Percentiles rank a stretch among this genome's conserved stretches.
phyloP scores from a whole-genome alignment of 768 basidiomycete genomes.

The Collybia nuda region DNA sequence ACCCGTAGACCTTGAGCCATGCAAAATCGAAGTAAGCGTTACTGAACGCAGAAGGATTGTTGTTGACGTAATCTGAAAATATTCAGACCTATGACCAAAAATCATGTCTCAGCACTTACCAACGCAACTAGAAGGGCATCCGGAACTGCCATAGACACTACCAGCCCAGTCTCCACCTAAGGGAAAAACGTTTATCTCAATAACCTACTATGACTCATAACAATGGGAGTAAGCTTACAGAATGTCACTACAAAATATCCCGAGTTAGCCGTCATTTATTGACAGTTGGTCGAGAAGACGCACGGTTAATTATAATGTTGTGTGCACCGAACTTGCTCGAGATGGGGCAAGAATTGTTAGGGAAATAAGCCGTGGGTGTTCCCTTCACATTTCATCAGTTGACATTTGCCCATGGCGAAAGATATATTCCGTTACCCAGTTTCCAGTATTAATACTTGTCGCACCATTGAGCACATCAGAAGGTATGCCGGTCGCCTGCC shows the following conservation, averaged over 20 bases:
- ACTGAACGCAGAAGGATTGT: conserved; percentile 63
- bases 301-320: conserved; percentile 65
- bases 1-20: conserved; percentile 45
- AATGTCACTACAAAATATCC: conserved; percentile 44
- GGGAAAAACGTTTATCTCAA: neutral
- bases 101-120: conserved; percentile 32
- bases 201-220: neutral
- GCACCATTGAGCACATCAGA: conserved; percentile 43
- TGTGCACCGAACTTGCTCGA: conserved; percentile 50
- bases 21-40: conserved; percentile 75
- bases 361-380: conserved; percentile 60
- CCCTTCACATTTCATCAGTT: conserved; percentile 35
- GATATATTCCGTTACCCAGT: conserved; percentile 42
- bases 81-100: neutral
- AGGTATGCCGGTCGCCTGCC: conserved; percentile 41
- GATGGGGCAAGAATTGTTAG: conserved; percentile 58
- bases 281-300: conserved; percentile 11
- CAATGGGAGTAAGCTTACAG: conserved; percentile 37
- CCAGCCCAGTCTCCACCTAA: conserved; percentile 64
- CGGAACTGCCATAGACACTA: conserved; percentile 39
- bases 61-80: conserved; percentile 56
- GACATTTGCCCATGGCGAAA: neutral
- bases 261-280: neutral
- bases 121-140: conserved; percentile 53
- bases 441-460: conserved; percentile 41